A percentile compares a stretch with the other conserved stretches of the same genome.
Conservation (phyloP, 2,329 filamentous ascomycete species). For the Fusarium avenaceum region DNA sequence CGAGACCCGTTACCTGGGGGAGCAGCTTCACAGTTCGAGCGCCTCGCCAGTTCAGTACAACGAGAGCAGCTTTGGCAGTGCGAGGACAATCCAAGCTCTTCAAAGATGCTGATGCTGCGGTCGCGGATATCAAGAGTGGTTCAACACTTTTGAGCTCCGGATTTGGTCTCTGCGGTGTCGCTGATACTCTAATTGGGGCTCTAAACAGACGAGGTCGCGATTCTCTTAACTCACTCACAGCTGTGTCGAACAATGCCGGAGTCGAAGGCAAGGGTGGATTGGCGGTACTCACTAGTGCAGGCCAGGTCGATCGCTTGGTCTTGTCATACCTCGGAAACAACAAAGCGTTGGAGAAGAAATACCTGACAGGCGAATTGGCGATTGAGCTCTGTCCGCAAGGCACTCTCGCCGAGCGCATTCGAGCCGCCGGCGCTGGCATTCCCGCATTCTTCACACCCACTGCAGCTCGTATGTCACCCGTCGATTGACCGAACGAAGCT, state of each 20-base stretch:
- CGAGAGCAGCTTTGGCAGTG: slow-evolving; percentile 24
- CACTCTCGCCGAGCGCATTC: slow-evolving; percentile 78
- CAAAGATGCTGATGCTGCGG: slow-evolving; percentile 73
- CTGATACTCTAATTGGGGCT: slow-evolving; percentile 79
- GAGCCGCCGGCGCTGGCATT: slow-evolving; percentile 81
- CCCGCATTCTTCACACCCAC: slow-evolving; percentile 86
- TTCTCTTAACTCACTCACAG: slow-evolving; percentile 76
- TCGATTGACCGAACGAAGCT: background rate
- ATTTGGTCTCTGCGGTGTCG: slow-evolving; percentile 85
- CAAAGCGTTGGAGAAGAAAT: slow-evolving; percentile 80
- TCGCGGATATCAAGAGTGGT: slow-evolving; percentile 78
- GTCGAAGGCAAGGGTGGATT: slow-evolving; percentile 76
- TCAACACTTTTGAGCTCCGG: slow-evolving; percentile 81
- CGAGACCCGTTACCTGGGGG: slow-evolving; percentile 38
- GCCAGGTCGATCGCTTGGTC: slow-evolving; percentile 79
- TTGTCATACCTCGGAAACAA: slow-evolving; percentile 83
- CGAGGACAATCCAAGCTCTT: slow-evolving; percentile 61
- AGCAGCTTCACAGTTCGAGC: slow-evolving; percentile 39
- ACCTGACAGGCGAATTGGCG: slow-evolving; percentile 79
- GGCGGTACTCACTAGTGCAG: slow-evolving; percentile 75
- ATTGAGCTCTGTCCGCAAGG: slow-evolving; percentile 84
- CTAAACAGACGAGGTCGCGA: slow-evolving; percentile 72
- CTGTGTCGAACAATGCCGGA: slow-evolving; percentile 86
- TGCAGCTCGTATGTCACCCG: slow-evolving; percentile 67
- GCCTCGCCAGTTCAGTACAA: slow-evolving; percentile 41